Evolutionary conservation across 2,329 filamentous ascomycete genomes (phyloP).

Genomic region (Talaromyces sp.): DNA sequence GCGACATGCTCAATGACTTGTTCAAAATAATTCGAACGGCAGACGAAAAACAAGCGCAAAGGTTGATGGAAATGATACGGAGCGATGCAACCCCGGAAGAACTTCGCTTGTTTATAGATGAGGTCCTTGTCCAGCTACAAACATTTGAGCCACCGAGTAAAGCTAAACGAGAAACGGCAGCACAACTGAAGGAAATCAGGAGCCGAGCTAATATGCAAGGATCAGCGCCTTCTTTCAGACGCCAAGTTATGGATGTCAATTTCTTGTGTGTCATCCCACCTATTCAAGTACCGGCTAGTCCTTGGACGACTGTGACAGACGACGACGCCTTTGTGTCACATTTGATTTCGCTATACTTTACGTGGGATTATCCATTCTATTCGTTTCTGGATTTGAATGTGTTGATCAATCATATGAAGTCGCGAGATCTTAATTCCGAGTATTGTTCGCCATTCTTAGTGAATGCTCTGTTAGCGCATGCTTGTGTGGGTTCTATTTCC

Average conservation of each 20-base stretch:
- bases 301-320: constrained; percentile 79
- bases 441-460: constrained; percentile 88
- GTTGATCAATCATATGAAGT: constrained; percentile 52
- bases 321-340: constrained; percentile 73
- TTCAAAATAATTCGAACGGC: constrained; percentile 34
- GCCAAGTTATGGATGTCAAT: constrained; percentile 42
- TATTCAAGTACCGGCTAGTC: constrained; percentile 33
- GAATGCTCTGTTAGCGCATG: constrained; percentile 74
- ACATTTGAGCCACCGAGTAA: constrained; percentile 13
- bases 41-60: constrained; percentile 28
- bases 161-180: constrained; percentile 22
- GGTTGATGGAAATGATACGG: constrained; percentile 36
- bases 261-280: constrained; percentile 38
- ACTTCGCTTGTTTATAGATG: constrained; percentile 33
- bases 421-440: constrained; percentile 49
- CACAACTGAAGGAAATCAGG: constrained; percentile 30
- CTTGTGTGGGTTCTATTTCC: constrained; percentile 32
- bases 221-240: constrained; percentile 30
- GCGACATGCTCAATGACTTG: constrained; percentile 37
- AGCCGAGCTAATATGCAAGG: constrained; percentile 31
- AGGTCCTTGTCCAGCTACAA: constrained; percentile 26
- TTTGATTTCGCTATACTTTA: constrained; percentile 88
- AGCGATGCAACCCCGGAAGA: constrained; percentile 35
- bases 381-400: constrained; percentile 78
- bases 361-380: constrained; percentile 88